Percentiles rank a stretch among this genome's conserved stretches.
Conservation (phyloP, 352 stramenopile genomes). For the Phytophthora pseudosyringae region DNA sequence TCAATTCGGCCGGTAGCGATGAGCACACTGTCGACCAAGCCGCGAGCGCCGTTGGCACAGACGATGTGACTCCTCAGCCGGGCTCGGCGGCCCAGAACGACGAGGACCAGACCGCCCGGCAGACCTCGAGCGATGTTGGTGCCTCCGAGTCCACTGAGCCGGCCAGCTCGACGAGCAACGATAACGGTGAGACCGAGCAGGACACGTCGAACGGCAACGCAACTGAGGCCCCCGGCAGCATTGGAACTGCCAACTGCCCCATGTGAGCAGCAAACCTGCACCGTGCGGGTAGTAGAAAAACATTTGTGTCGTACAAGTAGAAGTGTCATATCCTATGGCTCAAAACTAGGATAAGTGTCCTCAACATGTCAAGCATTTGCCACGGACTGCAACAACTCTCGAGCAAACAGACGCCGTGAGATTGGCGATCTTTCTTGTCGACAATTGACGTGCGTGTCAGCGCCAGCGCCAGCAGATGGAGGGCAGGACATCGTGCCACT, state of each 20-base stretch:
- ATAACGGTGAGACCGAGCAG: background rate
- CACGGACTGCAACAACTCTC: background rate
- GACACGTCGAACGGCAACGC: slow-evolving; percentile 1
- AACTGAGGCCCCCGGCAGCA: slow-evolving; percentile 9
- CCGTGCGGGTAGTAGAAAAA: slow-evolving; percentile 2
- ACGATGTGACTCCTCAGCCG: background rate
- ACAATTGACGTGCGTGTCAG: slow-evolving; percentile 2
- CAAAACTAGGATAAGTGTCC: slow-evolving; percentile 13
- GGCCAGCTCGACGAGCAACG: background rate
- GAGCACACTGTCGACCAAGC: background rate
- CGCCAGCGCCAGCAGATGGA: slow-evolving; percentile 16
- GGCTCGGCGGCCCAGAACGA: background rate
- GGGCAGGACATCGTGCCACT: slow-evolving; percentile 15
- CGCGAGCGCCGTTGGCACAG: background rate
- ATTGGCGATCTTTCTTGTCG: slow-evolving; percentile 8
- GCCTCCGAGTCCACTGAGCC: slow-evolving; percentile 3
- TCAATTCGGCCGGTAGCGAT: background rate
- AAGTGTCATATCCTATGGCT: background rate
- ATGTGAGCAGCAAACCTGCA: slow-evolving; percentile 23
- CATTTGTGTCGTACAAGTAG: slow-evolving; percentile 5
- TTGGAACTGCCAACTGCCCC: slow-evolving; percentile 24
- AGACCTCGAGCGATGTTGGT: slow-evolving; percentile 4
- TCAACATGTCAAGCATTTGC: slow-evolving; percentile 8
- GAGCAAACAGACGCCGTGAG: slow-evolving; percentile 6
- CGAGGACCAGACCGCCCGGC: slow-evolving; percentile 2